phyloP scores from a whole-genome alignment of 306 rosid species.

The Vigna angularis region DNA sequence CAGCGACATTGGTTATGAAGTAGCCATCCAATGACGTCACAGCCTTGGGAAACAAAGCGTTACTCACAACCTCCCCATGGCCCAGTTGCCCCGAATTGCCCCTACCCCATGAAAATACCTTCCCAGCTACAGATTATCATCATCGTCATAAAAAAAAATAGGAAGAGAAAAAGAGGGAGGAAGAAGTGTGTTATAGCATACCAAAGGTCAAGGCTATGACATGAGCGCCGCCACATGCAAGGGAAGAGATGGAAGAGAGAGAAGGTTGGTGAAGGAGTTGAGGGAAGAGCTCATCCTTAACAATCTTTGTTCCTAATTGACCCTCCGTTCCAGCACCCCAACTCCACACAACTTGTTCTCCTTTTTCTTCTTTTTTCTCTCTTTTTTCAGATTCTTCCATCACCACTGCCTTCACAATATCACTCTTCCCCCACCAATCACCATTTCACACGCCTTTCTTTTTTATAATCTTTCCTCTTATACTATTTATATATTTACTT shows the following conservation, averaged over 20 bases:
- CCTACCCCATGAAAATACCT: slow-evolving; percentile 88
- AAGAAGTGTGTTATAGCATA: slow-evolving; percentile 17
- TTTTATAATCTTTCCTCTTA: too few species aligned
- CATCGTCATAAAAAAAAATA: background rate
- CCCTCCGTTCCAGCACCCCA: slow-evolving; percentile 99
- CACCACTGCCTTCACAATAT: background rate
- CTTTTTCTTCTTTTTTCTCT: slow-evolving; percentile 33
- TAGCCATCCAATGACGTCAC: slow-evolving; percentile 55
- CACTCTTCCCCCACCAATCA: background rate
- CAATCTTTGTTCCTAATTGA: slow-evolving; percentile 69
- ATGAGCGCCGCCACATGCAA: slow-evolving; percentile 94
- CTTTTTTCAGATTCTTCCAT: background rate
- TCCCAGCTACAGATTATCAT: slow-evolving; percentile 59
- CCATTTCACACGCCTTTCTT: too few species aligned
- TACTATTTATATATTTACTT: too few species aligned
- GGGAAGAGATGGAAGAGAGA: slow-evolving; percentile 54
- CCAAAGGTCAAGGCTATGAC: slow-evolving; percentile 77
- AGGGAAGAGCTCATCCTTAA: slow-evolving; percentile 70
- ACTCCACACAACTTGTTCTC: slow-evolving; percentile 67
- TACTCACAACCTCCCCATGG: slow-evolving; percentile 60
- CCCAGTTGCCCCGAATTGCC: slow-evolving; percentile 90
- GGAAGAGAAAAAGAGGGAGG: background rate
- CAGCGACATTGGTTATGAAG: slow-evolving; percentile 71
- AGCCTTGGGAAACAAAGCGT: slow-evolving; percentile 61
- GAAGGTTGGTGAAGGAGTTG: slow-evolving; percentile 62